These are phyloP conservation scores for Meripilus lineatus DNA, from an alignment of 1,284 basidiomycete genomes.

Conservation along the genomic window DNA sequence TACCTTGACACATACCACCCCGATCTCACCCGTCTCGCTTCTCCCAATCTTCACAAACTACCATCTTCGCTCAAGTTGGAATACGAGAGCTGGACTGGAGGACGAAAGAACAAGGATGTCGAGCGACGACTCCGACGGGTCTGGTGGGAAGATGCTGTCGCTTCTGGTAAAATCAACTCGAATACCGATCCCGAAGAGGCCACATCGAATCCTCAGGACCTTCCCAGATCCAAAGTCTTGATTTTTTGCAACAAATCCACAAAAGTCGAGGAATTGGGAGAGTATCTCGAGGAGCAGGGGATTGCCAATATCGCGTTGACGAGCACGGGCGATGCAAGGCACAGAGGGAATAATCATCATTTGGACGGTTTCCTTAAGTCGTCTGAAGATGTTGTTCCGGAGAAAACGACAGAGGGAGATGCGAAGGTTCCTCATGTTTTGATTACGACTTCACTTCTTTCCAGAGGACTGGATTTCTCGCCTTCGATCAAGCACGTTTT, in stretches of 20 bases:
- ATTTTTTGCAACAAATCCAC: constrained; percentile 78
- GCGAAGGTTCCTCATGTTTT: constrained; percentile 57
- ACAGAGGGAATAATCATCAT: constrained; percentile 67
- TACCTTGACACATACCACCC: constrained; percentile 65
- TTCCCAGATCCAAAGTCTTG: constrained; percentile 52
- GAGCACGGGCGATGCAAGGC: constrained; percentile 48
- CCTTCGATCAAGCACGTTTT: constrained; percentile 75
- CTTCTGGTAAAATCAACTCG: not conserved
- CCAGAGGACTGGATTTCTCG: constrained; percentile 86
- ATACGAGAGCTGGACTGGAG: constrained; percentile 71
- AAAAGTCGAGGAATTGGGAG: constrained; percentile 57
- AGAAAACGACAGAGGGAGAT: constrained; percentile 3
- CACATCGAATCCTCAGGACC: not conserved
- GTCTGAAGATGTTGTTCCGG: not conserved
- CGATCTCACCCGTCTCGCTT: constrained; percentile 59
- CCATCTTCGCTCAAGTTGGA: constrained; percentile 67
- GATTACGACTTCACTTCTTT: constrained; percentile 86
- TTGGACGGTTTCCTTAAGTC: constrained; percentile 61
- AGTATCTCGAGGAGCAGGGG: constrained; percentile 53
- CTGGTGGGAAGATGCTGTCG: constrained; percentile 64
- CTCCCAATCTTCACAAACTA: constrained; percentile 74
- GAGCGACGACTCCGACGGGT: constrained; percentile 67
- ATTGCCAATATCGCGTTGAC: constrained; percentile 65
- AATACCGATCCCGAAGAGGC: not conserved
- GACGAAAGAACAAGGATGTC: constrained; percentile 75